Conservation (phyloP, 345 rosid genomes). For the Arabidopsis suecica region DNA sequence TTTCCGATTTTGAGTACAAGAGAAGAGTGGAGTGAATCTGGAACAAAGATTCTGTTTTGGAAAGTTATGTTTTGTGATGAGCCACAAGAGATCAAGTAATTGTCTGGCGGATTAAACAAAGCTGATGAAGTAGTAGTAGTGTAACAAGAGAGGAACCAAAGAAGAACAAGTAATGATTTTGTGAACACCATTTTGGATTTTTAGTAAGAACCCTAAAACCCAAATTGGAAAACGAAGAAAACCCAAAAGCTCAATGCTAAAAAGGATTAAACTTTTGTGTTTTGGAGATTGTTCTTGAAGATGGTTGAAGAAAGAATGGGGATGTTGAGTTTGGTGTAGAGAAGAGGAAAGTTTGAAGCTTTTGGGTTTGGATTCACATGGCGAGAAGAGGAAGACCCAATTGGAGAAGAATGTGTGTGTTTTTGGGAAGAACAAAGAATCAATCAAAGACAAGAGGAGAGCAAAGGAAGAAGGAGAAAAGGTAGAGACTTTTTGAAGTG, state of each 20-base stretch:
- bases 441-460: slow-evolving; percentile 34
- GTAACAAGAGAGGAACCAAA: slow-evolving; percentile 50
- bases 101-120: slow-evolving; percentile 68
- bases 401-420: slow-evolving; percentile 43
- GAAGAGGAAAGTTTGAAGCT: slow-evolving; percentile 1
- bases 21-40: slow-evolving; percentile 68
- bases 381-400: slow-evolving; percentile 24
- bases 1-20: slow-evolving; percentile 60
- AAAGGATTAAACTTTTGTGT: slow-evolving; percentile 4
- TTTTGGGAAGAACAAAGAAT: slow-evolving; percentile 19
- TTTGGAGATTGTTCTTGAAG: slow-evolving; percentile 12
- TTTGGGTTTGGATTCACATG: slow-evolving; percentile 37
- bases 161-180: slow-evolving; percentile 41
- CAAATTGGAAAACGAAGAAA: slow-evolving; percentile 36
- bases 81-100: slow-evolving; percentile 87
- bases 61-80: slow-evolving; percentile 69
- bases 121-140: slow-evolving; percentile 46
- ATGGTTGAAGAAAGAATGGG: slow-evolving; percentile 18
- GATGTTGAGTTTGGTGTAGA: not conserved
- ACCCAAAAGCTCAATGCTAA: slow-evolving; percentile 40
- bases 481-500: slow-evolving; percentile 41
- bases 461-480: slow-evolving; percentile 21
- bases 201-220: slow-evolving; percentile 41
- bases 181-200: slow-evolving; percentile 21
- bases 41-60: slow-evolving; percentile 78